A percentile compares a stretch with the other conserved stretches of the same genome.
These are phyloP conservation scores for Carex sylvatica DNA, from an alignment of 202 grass and related monocot species.

Conservation along the genomic window DNA sequence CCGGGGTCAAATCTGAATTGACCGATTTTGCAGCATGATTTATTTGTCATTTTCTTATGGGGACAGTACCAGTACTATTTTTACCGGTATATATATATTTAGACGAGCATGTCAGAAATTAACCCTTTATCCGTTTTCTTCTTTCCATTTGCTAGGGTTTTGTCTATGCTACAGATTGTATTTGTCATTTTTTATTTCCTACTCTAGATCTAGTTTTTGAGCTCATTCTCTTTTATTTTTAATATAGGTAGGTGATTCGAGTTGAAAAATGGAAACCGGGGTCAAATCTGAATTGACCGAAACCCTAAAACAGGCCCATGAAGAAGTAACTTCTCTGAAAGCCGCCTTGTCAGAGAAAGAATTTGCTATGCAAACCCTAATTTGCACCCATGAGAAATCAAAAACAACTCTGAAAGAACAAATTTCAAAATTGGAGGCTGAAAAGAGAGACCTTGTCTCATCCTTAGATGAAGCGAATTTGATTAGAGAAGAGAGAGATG, in stretches of 20 bases:
- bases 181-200: no score
- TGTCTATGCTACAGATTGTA: no score
- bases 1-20: neutral
- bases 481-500: slow-evolving; percentile 44
- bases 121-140: no score
- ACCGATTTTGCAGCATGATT: neutral
- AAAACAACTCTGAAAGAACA: slow-evolving; percentile 40
- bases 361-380: slow-evolving; percentile 41
- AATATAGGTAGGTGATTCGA: neutral
- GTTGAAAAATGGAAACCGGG: neutral
- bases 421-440: slow-evolving; percentile 41
- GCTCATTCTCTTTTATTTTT: neutral
- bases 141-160: no score
- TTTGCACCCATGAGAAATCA: slow-evolving; percentile 48
- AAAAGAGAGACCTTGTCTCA: slow-evolving; percentile 40
- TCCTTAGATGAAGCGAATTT: slow-evolving; percentile 61
- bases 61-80: no score
- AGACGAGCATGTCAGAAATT: no score
- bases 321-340: slow-evolving; percentile 14
- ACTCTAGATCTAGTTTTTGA: no score
- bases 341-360: slow-evolving; percentile 52
- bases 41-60: no score
- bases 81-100: no score
- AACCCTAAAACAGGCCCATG: neutral
- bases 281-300: neutral